Conservation (phyloP, 805 yeast species). For the Wickerhamomyces canadensis region DNA sequence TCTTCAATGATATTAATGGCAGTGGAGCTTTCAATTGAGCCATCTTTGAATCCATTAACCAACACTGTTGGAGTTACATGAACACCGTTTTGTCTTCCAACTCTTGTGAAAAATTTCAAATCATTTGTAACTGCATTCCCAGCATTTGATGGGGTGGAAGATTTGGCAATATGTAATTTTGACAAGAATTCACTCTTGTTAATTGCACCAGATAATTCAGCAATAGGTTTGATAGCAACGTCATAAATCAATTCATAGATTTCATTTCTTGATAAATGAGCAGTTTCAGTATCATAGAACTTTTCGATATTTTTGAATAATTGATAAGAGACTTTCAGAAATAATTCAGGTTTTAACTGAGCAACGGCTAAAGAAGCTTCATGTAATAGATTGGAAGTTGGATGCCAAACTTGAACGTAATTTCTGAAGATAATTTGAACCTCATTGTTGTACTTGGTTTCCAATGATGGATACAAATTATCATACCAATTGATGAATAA, state of each 20-base stretch:
- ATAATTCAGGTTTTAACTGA: slow-evolving; percentile 42
- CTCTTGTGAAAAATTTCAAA: slow-evolving; percentile 66
- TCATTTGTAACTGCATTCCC: slow-evolving; percentile 61
- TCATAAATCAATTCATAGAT: slow-evolving; percentile 48
- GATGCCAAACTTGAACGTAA: slow-evolving; percentile 91
- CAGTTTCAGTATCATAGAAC: slow-evolving; percentile 60
- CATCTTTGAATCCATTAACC: slow-evolving; percentile 60
- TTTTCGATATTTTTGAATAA: slow-evolving; percentile 49
- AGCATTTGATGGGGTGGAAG: slow-evolving; percentile 35
- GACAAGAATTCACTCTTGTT: slow-evolving; percentile 27
- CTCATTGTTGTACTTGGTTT: slow-evolving; percentile 38
- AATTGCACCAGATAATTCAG: slow-evolving; percentile 20
- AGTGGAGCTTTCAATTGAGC: slow-evolving; percentile 57
- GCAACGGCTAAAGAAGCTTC: slow-evolving; percentile 72
- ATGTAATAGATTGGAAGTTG: slow-evolving; percentile 59
- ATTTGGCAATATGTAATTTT: slow-evolving; percentile 22
- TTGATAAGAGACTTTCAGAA: slow-evolving; percentile 52
- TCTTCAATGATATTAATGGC: slow-evolving; percentile 34
- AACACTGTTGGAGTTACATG: slow-evolving; percentile 83
- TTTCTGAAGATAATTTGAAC: slow-evolving; percentile 62
- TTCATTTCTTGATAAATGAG: slow-evolving; percentile 47
- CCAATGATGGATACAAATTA: slow-evolving; percentile 48
- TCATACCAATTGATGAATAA: slow-evolving; percentile 50
- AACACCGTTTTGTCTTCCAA: slow-evolving; percentile 69
- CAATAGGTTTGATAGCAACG: slow-evolving; percentile 40